phyloP scores from a whole-genome alignment of 352 stramenopile species.

The Thalassiosira ordinaria region DNA sequence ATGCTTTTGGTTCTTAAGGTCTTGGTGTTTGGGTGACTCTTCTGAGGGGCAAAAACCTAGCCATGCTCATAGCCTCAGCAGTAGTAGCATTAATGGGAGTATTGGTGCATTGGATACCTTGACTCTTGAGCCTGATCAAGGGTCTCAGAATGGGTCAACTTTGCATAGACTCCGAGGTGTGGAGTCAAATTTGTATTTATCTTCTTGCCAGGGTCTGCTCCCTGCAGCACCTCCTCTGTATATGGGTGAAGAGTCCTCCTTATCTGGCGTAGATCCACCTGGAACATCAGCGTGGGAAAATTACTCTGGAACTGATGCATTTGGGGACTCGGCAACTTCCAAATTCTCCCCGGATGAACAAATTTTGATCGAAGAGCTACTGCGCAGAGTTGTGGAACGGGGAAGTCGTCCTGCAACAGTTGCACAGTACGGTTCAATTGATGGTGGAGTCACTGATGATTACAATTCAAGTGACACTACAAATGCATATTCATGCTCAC shows the following conservation, averaged over 20 bases:
- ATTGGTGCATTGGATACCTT: constrained; percentile 25
- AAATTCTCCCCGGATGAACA: constrained; percentile 78
- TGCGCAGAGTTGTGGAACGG: constrained; percentile 70
- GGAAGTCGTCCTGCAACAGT: constrained; percentile 62
- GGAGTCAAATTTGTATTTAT: constrained; percentile 58
- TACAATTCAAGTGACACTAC: constrained; percentile 18
- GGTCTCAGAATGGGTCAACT: constrained; percentile 9
- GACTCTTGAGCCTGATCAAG: constrained; percentile 20
- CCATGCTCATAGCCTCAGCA: constrained; percentile 13
- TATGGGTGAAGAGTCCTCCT: neutral
- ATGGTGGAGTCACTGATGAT: constrained; percentile 29
- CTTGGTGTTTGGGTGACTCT: constrained; percentile 69
- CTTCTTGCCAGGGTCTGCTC: constrained; percentile 19
- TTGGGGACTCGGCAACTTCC: constrained; percentile 34
- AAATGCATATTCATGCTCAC: constrained; percentile 35
- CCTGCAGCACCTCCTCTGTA: constrained; percentile 17
- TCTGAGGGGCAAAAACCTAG: constrained; percentile 20
- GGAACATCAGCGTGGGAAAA: constrained; percentile 30
- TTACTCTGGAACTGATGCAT: constrained; percentile 24
- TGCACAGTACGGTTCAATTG: constrained; percentile 63
- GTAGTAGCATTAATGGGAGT: constrained; percentile 5
- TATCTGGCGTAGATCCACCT: constrained; percentile 22
- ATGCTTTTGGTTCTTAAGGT: constrained; percentile 84
- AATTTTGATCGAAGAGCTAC: constrained; percentile 74
- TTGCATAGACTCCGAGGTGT: constrained; percentile 40